Base-by-base conservation (phyloP, 2,329 filamentous ascomycete species). In the Hymenoscyphus repandus region DNA sequence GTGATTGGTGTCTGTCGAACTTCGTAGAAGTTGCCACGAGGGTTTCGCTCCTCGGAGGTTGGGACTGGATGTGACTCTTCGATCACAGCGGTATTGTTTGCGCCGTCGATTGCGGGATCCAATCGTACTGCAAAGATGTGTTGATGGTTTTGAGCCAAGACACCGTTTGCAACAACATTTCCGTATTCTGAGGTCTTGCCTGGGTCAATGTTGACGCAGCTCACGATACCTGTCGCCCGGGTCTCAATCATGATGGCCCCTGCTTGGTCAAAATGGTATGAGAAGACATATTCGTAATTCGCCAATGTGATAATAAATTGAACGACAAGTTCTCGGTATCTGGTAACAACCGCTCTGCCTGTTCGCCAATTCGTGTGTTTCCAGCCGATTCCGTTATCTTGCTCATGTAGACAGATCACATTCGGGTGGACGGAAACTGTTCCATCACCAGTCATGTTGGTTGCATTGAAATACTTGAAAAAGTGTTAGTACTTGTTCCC, bases 231-330 rank as follows among this genome's bases (percentile, higher is more conserved):
- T 1, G 83, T 87, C 12, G 83, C 83, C 31, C 82, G 78, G 37
- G 85, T 79, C 63, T 88, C 84, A 60, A 86, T 83, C 56, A 74
- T 74, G 45, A 87, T 62, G 59, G 85, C 82, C 48, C 80, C 84
- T 2, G 83, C 83, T 63, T 87, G 84, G 64, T 86, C 84, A 70
- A 88, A 86, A 46, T 83, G 78, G 68, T 83, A 88, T 3, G 83
- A 82, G 38, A 87, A 74, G 58, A 88, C 85, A 63, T 87, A 88
- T 62, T 87, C 84, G 67, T 87, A 87, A 68, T 87, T 87, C 10
- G 80, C 75, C 2, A 86, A 80, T 0, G 83, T 87, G 68, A 85
- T 85, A 64, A 87, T 87, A 59, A 77, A 80, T 63, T 87, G 84
- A 5, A 88, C 63, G 1, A 87, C 82, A 4, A 87, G 69, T 62